Evolutionary conservation across 2,329 filamentous ascomycete species (phyloP), one percentile per base, ranked within the genome.

Genomic region (Furcasterigmium sp.): DNA sequence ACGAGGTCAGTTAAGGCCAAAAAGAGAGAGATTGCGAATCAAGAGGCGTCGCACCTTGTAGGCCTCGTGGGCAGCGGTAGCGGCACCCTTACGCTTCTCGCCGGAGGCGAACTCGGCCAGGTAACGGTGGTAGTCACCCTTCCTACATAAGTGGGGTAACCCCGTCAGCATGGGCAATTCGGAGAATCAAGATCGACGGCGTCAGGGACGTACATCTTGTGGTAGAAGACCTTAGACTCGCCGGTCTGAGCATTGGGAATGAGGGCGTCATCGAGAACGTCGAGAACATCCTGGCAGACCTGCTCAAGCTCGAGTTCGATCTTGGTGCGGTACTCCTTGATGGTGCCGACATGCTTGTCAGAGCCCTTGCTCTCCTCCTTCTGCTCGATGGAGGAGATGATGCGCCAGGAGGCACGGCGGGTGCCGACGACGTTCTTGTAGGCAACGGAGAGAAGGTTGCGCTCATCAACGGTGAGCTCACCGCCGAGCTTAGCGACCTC

Each of bases 281-380:
- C 87, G 53, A 97, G 85, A 65, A 97, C 93, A 65, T 97, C 91
- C 67, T 95, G 86, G 76, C 91, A 96, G 76, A 97, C 93, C 79
- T 94, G 93, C 69, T 86, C 90, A 48, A 97, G 85, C 77, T 97
- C 91, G 61, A 78, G 77, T 82, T 97, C 91, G 62, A 97, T 96
- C 86, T 95, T 96, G 73, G 91, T 84, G 67, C 91, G 91, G 82
- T 97, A 97, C 70, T 95, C 90, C 80, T 93, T 93, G 78, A 97
- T 96, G 53, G 93, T 80, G 59, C 75, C 70, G 56, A 96, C 90
- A 74, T 96, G 91, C 58, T 83, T 80, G 58, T 89, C 85, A 73
- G 91, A 94, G 78, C 91, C 91, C 85, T 97, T 97, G 65, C 88
- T 93, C 78, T 97, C 91, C 78, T 97, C 91, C 83, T 96, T 96